Percentiles rank a stretch among this genome's conserved stretches.
Conservation (phyloP, 176 grass and related monocot species). For the Otatea glauca region DNA sequence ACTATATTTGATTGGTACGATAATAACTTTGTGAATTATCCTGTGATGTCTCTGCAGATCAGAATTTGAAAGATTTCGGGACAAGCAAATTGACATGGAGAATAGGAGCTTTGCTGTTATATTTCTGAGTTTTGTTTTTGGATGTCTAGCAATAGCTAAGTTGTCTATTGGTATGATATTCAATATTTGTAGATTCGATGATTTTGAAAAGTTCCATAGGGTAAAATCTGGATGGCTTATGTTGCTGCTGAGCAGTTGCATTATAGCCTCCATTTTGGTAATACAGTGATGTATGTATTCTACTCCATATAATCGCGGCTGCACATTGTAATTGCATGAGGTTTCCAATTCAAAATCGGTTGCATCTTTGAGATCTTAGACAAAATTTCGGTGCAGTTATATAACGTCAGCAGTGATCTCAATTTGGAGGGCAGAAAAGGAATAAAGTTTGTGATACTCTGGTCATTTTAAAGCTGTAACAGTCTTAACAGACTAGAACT, state of each 20-base stretch:
- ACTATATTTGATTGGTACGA: not conserved
- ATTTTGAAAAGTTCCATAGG: conserved; percentile 65
- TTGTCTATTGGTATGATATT: conserved; percentile 63
- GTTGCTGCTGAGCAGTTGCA: conserved; percentile 87
- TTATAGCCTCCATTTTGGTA: conserved; percentile 76
- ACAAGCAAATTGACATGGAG: conserved; percentile 82
- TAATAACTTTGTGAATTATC: conserved; percentile 35
- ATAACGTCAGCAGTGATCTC: not conserved
- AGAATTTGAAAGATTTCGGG: conserved; percentile 61
- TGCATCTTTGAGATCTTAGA: conserved; percentile 6
- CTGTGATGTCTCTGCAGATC: conserved; percentile 58
- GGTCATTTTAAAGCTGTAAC: conserved; percentile 36
- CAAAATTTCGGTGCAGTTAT: not conserved
- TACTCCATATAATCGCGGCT: conserved; percentile 25
- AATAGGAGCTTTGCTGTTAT: conserved; percentile 77
- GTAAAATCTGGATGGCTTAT: conserved; percentile 73
- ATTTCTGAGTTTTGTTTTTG: conserved; percentile 85
- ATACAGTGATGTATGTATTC: conserved; percentile 62
- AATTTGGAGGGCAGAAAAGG: conserved; percentile 21
- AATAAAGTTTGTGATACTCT: not conserved
- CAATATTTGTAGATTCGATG: conserved; percentile 66
- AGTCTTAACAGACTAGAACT: not conserved
- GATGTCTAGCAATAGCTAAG: conserved; percentile 71
- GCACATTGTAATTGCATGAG: conserved; percentile 28
- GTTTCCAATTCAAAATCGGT: conserved; percentile 18